Conservation (phyloP, 1,139 yeast genomes). For the Hemisphaericaspora lyxosophila region DNA sequence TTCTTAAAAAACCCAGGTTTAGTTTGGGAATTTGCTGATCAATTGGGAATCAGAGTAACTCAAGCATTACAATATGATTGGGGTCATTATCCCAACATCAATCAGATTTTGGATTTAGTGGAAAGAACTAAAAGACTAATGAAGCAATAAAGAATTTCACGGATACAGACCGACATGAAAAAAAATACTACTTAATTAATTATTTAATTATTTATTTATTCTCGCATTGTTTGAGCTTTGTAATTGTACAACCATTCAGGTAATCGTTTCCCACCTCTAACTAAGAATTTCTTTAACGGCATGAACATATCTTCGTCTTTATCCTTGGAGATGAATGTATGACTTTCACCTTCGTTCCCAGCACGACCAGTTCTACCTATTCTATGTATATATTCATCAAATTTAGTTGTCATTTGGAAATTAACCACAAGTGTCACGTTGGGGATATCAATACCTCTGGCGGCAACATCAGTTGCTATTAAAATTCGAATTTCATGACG, state of each 20-base stretch:
- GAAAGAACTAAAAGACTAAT: slow-evolving; percentile 7
- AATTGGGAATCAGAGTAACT: slow-evolving; percentile 39
- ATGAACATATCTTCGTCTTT: slow-evolving; percentile 54
- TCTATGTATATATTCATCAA: slow-evolving; percentile 87
- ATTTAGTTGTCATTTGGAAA: slow-evolving; percentile 73
- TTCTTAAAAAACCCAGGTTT: slow-evolving; percentile 49
- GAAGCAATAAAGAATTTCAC: too few relatives aligned
- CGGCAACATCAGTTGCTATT: slow-evolving; percentile 95
- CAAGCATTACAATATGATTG: slow-evolving; percentile 16
- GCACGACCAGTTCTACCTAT: slow-evolving; percentile 98
- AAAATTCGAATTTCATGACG: slow-evolving; percentile 61
- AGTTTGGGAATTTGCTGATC: slow-evolving; percentile 47
- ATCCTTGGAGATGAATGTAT: slow-evolving; percentile 60
- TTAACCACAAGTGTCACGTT: slow-evolving; percentile 82
- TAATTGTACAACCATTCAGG: slow-evolving; percentile 53
- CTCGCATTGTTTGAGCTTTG: slow-evolving; percentile 18
- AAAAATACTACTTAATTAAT: too few relatives aligned
- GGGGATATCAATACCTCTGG: slow-evolving; percentile 92
- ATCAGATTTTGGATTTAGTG: slow-evolving; percentile 8
- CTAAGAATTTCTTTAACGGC: slow-evolving; percentile 52
- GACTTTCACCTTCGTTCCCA: slow-evolving; percentile 73
- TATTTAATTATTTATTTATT: slow-evolving; percentile 6
- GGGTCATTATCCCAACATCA: slow-evolving; percentile 11
- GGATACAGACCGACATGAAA: too few relatives aligned
- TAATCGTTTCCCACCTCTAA: slow-evolving; percentile 47